A percentile compares a stretch with the other conserved stretches of the same genome.
Evolutionary conservation across 805 yeast species (phyloP).

Genomic region (Priceomyces medius): DNA sequence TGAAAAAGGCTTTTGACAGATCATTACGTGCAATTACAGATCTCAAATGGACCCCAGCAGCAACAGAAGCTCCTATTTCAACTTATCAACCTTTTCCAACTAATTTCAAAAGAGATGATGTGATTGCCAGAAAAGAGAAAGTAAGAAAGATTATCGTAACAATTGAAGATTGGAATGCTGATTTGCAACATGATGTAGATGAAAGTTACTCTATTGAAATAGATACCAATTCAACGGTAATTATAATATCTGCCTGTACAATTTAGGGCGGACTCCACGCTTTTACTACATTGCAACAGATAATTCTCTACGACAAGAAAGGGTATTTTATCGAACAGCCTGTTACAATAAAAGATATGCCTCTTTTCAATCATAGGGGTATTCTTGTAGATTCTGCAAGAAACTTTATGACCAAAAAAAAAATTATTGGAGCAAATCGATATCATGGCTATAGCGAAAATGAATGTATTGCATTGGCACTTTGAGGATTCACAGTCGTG

Average conservation of each 20-base stretch:
- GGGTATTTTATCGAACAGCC: slow-evolving; percentile 29
- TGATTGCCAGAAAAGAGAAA: not conserved
- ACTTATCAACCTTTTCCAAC: slow-evolving; percentile 18
- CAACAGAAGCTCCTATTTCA: slow-evolving; percentile 24
- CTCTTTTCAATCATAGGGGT: slow-evolving; percentile 39
- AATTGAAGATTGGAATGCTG: slow-evolving; percentile 7
- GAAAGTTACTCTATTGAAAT: slow-evolving; percentile 32
- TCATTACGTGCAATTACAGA: slow-evolving; percentile 10
- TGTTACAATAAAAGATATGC: slow-evolving; percentile 33
- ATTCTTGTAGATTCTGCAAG: slow-evolving; percentile 39
- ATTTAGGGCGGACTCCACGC: slow-evolving; percentile 45
- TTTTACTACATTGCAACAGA: slow-evolving; percentile 39
- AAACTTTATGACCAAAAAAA: slow-evolving; percentile 27
- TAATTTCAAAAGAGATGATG: not conserved
- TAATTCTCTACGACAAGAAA: slow-evolving; percentile 28
- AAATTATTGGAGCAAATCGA: slow-evolving; percentile 35
- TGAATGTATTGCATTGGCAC: slow-evolving; percentile 44
- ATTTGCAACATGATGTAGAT: slow-evolving; percentile 35
- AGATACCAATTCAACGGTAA: slow-evolving; percentile 6
- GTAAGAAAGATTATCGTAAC: slow-evolving; percentile 1
- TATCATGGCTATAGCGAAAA: slow-evolving; percentile 34
- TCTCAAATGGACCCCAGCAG: slow-evolving; percentile 35
- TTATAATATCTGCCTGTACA: slow-evolving; percentile 29
- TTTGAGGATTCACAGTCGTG: slow-evolving; percentile 39
- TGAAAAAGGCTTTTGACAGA: slow-evolving; percentile 25